A percentile compares a stretch with the other conserved stretches of the same genome.
Evolutionary conservation across 2,329 filamentous ascomycete genomes (phyloP).

Genomic region (Fusarium dlaminii): DNA sequence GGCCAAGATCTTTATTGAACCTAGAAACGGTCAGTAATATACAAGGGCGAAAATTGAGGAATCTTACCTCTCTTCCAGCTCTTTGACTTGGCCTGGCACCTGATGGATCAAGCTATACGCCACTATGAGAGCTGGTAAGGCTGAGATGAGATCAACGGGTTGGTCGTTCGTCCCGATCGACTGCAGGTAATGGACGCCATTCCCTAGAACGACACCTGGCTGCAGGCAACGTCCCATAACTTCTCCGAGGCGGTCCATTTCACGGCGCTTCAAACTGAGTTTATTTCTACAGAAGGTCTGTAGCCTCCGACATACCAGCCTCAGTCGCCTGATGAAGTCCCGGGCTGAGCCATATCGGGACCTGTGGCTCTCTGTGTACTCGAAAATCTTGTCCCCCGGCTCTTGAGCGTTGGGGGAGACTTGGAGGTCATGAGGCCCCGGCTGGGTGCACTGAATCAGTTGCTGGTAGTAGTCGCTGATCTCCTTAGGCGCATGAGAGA

Average conservation of each 20-base stretch:
- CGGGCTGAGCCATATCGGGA: slow-evolving; percentile 13
- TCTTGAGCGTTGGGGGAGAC: neutral
- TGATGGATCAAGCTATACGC: neutral
- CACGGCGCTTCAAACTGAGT: neutral
- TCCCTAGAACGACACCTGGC: neutral
- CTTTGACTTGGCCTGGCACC: neutral
- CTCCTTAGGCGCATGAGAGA: neutral
- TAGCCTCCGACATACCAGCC: slow-evolving; percentile 16
- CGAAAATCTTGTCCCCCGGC: neutral
- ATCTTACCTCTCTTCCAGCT: neutral
- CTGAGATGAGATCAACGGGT: neutral
- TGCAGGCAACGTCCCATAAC: neutral
- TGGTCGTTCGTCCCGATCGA: neutral
- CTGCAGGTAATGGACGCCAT: slow-evolving; percentile 21
- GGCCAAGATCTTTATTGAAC: neutral
- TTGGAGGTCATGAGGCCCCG: neutral
- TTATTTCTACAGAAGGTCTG: neutral
- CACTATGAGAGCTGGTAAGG: neutral
- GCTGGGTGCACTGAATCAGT: neutral
- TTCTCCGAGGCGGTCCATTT: neutral
- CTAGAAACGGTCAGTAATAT: no score
- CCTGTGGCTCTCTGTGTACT: slow-evolving; percentile 15
- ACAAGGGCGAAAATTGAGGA: no score
- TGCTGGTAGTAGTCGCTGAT: neutral
- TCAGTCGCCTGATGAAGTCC: slow-evolving; percentile 12